Conservation (phyloP, 2,329 filamentous ascomycete species). For the Monilinia fructigena region DNA sequence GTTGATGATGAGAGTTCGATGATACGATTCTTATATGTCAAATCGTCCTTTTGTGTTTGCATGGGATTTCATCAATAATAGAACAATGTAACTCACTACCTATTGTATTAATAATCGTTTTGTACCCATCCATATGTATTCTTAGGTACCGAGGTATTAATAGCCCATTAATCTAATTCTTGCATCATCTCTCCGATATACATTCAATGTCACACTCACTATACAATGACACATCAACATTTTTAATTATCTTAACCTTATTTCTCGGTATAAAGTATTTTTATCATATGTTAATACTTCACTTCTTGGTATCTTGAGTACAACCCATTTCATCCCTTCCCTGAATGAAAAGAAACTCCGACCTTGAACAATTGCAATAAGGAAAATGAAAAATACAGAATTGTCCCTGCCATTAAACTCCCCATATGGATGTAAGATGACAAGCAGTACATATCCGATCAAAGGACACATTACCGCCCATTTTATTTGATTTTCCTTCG, state of each 20-base stretch:
- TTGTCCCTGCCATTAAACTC: slow-evolving; percentile 23
- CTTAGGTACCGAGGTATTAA: neutral
- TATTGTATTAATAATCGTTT: no score
- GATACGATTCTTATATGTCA: no score
- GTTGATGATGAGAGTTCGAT: no score
- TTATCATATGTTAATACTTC: slow-evolving; percentile 20
- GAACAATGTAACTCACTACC: no score
- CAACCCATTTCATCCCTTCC: slow-evolving; percentile 7
- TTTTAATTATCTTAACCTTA: slow-evolving; percentile 1
- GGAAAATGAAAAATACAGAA: slow-evolving; percentile 9
- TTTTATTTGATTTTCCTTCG: slow-evolving; percentile 10
- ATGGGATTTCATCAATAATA: no score
- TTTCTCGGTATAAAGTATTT: slow-evolving; percentile 17
- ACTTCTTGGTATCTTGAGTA: slow-evolving; percentile 21
- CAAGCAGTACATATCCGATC: slow-evolving; percentile 15
- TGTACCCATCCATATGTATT: no score
- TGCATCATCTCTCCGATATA: neutral
- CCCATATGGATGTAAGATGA: slow-evolving; percentile 20
- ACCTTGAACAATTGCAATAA: slow-evolving; percentile 12
- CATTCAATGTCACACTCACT: neutral
- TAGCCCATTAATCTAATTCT: neutral
- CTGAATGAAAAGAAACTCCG: slow-evolving; percentile 9
- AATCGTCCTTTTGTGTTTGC: no score
- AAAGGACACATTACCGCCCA: neutral
- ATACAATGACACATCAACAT: neutral